Evolutionary conservation across 129 eudicot genomes (phyloP), one percentile per base, ranked within the genome.

Genomic region (Artemisia tridentata): DNA sequence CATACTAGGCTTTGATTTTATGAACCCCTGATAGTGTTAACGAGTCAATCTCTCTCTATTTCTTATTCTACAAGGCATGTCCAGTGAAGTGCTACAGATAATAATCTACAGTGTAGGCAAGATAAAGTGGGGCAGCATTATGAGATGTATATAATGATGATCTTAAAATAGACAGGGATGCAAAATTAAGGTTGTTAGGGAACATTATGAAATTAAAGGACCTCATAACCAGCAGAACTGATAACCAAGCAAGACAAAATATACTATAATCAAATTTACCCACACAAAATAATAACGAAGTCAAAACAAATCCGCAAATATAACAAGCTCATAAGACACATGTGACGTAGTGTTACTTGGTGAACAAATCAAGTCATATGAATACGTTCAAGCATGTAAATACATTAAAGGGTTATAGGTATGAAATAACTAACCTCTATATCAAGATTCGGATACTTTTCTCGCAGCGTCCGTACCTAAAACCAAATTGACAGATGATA

Each of bases 391-490:
- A 48, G 31, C 45, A 54, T 20, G 65, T 13, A 19, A 14, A 23
- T 34, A 73, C 41, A 7, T 34, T 43, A 53, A 43, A 11, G 20
- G 65, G 18, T 18, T 65, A 50, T 31, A 19, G 41, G 60, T 58
- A 54, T 64, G 38, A 29, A 69, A 25, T 9, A 46, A 70, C 81
- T 60, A 70, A 88, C 96, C 95, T 88, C 96, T 66, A 92, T 89
- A 73, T 92, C 96, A 66, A 88, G 96, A 62, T 80, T 75, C 27
- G 96, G 96, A 67, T 86, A 91, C 81, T 83, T 88, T 68, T 82
- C 70, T 67, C 96, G 79, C 63, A 89, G 78, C 12, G 80, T 65
- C 15, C 92, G 83, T 27, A 92, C 98, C 98, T 87, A 78, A 74
- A 70, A 29, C 41, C 78, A 58, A 16, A 63, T 71, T 41, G 46